Conservation (phyloP, 352 stramenopile species). For the Phytophthora macrochlamydospora region DNA sequence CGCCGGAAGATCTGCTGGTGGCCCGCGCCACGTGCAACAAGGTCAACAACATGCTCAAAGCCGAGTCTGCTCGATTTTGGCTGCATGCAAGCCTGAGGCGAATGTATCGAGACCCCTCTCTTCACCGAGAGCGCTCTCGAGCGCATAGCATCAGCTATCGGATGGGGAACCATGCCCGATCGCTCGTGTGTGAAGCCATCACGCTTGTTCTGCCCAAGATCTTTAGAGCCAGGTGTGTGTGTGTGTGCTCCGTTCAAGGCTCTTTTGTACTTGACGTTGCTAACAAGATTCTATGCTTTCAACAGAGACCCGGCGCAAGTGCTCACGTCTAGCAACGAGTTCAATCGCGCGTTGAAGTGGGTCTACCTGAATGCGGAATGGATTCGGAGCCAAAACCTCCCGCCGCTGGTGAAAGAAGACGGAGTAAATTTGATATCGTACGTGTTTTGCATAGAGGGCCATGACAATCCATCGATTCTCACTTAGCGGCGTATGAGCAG, state of each 20-base stretch:
- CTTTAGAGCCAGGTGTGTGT: slow-evolving; percentile 56
- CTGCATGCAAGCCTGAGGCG: slow-evolving; percentile 78
- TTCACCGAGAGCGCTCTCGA: slow-evolving; percentile 53
- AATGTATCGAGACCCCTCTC: slow-evolving; percentile 60
- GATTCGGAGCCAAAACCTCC: slow-evolving; percentile 76
- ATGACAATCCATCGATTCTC: not conserved
- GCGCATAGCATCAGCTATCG: slow-evolving; percentile 50
- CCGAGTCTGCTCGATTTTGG: slow-evolving; percentile 86
- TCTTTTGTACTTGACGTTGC: not conserved
- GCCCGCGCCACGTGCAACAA: slow-evolving; percentile 77
- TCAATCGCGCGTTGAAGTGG: slow-evolving; percentile 86
- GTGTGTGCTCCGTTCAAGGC: not conserved
- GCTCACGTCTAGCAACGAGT: slow-evolving; percentile 63
- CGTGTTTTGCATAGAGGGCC: slow-evolving; percentile 3
- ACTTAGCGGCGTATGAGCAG: slow-evolving; percentile 24
- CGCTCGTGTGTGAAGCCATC: slow-evolving; percentile 81
- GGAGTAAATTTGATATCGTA: slow-evolving; percentile 49
- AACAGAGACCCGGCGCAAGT: slow-evolving; percentile 71
- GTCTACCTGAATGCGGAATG: slow-evolving; percentile 87
- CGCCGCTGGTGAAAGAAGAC: slow-evolving; percentile 36
- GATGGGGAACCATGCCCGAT: slow-evolving; percentile 59
- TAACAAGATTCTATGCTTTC: not conserved
- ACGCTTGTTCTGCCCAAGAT: slow-evolving; percentile 81
- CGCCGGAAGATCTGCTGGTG: slow-evolving; percentile 79
- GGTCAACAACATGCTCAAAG: slow-evolving; percentile 83